Evolutionary conservation across 441 rosid genomes (phyloP).

Genomic region (Syzygium syzygioides): DNA sequence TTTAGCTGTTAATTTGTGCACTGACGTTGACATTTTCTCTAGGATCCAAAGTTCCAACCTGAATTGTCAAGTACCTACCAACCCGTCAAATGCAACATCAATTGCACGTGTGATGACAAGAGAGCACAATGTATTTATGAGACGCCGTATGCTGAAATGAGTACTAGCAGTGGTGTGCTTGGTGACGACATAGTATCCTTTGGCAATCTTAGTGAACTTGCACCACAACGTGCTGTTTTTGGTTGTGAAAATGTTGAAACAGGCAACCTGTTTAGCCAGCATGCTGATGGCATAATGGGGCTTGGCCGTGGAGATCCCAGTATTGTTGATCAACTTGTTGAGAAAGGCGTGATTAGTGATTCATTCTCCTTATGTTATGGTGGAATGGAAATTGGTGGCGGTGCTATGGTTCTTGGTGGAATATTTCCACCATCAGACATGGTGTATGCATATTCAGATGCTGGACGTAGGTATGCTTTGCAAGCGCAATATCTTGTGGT

Average conservation of each 20-base stretch:
- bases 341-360: constrained; percentile 65
- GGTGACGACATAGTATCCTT: constrained; percentile 79
- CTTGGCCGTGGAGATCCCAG: constrained; percentile 87
- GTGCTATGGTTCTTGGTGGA: constrained; percentile 93
- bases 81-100: constrained; percentile 67
- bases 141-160: constrained; percentile 88
- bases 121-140: constrained; percentile 68
- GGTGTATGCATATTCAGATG: constrained; percentile 63
- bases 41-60: constrained; percentile 89
- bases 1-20: not conserved
- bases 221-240: constrained; percentile 73
- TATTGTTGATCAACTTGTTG: constrained; percentile 83
- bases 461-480: constrained; percentile 67
- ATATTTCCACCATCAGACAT: constrained; percentile 60
- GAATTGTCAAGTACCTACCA: constrained; percentile 69
- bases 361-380: constrained; percentile 92
- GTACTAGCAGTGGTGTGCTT: constrained; percentile 86
- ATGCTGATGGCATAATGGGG: constrained; percentile 95
- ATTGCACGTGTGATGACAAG: constrained; percentile 64
- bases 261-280: constrained; percentile 85
- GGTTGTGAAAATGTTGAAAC: constrained; percentile 92
- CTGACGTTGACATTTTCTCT: constrained; percentile 4
- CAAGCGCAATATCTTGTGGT: constrained; percentile 18
- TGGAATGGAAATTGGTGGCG: constrained; percentile 92
- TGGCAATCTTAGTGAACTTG: constrained; percentile 69